phyloP scores from a whole-genome alignment of 495 filamentous ascomycete species.

The Amniculicola lignicola region DNA sequence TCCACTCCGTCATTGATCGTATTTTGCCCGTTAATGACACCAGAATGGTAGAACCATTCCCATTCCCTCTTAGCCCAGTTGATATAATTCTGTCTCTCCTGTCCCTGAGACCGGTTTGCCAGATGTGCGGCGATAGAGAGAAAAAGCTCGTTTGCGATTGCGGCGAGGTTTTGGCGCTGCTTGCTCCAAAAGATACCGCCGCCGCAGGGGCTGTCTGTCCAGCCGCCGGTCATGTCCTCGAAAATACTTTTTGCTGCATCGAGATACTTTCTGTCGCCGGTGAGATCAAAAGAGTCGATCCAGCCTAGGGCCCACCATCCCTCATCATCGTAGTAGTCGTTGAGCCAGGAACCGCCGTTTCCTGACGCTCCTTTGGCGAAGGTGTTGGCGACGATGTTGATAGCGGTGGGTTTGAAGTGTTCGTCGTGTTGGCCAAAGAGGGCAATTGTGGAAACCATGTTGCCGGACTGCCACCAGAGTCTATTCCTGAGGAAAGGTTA shows the following conservation, averaged over 20 bases:
- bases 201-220: conserved; percentile 22
- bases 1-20: conserved; percentile 71
- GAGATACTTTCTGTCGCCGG: conserved; percentile 35
- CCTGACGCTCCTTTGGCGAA: conserved; percentile 20
- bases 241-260: conserved; percentile 55
- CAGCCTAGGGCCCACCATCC: conserved; percentile 42
- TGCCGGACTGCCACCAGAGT: conserved; percentile 31
- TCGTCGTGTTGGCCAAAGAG: conserved; percentile 16
- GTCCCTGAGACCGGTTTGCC: conserved; percentile 56
- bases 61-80: conserved; percentile 57
- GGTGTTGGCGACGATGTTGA: conserved; percentile 29
- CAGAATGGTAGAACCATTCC: conserved; percentile 64
- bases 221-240: conserved; percentile 51
- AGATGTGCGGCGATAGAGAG: conserved; percentile 44
- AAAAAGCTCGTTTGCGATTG: conserved; percentile 39
- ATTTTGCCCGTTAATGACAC: conserved; percentile 63
- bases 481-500: conserved; percentile 1
- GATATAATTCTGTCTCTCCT: conserved; percentile 52
- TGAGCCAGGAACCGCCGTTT: conserved; percentile 6
- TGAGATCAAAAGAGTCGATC: conserved; percentile 38
- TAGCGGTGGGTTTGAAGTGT: conserved; percentile 18
- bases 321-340: conserved; percentile 41
- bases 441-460: conserved; percentile 20
- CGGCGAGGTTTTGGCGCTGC: conserved; percentile 31
- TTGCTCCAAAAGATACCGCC: conserved; percentile 34